Evolutionary conservation across 2,329 filamentous ascomycete genomes (phyloP).

Genomic region (Alternaria burnsii): DNA sequence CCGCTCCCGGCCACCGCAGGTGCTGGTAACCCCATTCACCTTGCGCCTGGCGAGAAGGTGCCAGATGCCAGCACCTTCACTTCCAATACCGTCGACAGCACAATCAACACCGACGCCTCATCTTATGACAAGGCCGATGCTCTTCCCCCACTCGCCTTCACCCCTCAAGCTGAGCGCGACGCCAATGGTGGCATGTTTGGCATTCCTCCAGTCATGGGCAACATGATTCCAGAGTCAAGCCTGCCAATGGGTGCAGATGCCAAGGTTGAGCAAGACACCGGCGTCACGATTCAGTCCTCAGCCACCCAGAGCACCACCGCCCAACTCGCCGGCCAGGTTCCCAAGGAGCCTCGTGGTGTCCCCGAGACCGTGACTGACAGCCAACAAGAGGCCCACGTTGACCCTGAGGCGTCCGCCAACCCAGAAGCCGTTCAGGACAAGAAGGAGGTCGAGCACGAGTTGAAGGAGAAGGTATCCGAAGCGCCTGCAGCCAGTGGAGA

Average conservation of each 20-base stretch:
- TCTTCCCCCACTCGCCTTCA: constrained; percentile 55
- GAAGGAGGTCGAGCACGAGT: constrained; percentile 73
- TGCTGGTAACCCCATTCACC: constrained; percentile 78
- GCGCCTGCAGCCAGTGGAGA: constrained; percentile 40
- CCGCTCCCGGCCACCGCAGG: constrained; percentile 67
- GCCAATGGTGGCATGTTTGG: constrained; percentile 56
- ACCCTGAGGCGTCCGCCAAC: constrained; percentile 74
- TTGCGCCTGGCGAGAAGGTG: constrained; percentile 82
- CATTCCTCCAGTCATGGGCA: constrained; percentile 62
- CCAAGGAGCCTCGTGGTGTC: constrained; percentile 53
- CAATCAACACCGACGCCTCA: constrained; percentile 70
- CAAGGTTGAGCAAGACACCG: constrained; percentile 50
- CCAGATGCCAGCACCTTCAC: constrained; percentile 72
- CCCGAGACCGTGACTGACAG: constrained; percentile 75
- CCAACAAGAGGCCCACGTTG: constrained; percentile 70
- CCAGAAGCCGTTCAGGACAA: constrained; percentile 74
- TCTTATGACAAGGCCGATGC: constrained; percentile 85
- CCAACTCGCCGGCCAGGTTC: constrained; percentile 56
- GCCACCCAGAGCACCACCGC: constrained; percentile 57
- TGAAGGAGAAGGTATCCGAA: constrained; percentile 71
- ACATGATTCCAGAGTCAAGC: constrained; percentile 83
- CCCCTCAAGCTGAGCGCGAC: constrained; percentile 54
- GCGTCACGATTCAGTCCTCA: constrained; percentile 54
- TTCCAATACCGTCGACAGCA: constrained; percentile 73
- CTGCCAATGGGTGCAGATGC: constrained; percentile 70